Base-by-base conservation (phyloP, 2,329 filamentous ascomycete species). In the Alternaria hordeiaustralica region DNA sequence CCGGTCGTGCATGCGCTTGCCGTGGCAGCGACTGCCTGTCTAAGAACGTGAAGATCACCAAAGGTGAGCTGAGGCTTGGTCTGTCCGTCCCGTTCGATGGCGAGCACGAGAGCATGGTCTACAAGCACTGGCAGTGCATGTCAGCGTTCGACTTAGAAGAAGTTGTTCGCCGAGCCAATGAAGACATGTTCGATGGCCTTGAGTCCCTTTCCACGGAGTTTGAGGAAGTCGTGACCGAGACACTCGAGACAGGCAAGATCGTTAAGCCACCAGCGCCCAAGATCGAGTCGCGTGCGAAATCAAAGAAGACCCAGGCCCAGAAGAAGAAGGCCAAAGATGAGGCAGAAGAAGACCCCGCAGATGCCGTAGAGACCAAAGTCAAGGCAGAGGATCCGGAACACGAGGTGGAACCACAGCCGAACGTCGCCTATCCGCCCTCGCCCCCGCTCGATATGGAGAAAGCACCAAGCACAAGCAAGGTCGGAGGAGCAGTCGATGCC, bases 41-140 rank as follows among this genome's bases (percentile, higher is more conserved):
- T 7, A 81, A 82, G 3, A 83, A 78, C 1, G 76, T 85, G 72
- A 97, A 96, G 80, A 92, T 97, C 74, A 67, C 74, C n/a, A 97
- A 97, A 81, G 93, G 90, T 60, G 88, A 92, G 67, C 81, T 97
- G 6, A 89, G 94, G 57, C 86, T 94, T 44, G 94, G 92, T 45
- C 85, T 90, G 64, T 45, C 61, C 63, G 55, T 57, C 7, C 44
- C 43, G 6, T 73, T 59, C 41, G 65, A 70, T 21, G 62, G 79
- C 1, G 81, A 83, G 1, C 84, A 88, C 74, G 86, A 86, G 45
- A 84, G 85, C 68, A 96, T 88, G 87, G 78, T 82, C 58, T 97
- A 91, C 89, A 91, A 90, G 76, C 94, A 97, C 78, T 97, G 94
- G 55, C 93, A 93, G 13, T 97, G 94, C 72, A 87, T 94, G 47